Evolutionary conservation across 768 basidiomycete species (phyloP), one percentile per base, ranked within the genome.

Genomic region (Botryobasidium botryosum): DNA sequence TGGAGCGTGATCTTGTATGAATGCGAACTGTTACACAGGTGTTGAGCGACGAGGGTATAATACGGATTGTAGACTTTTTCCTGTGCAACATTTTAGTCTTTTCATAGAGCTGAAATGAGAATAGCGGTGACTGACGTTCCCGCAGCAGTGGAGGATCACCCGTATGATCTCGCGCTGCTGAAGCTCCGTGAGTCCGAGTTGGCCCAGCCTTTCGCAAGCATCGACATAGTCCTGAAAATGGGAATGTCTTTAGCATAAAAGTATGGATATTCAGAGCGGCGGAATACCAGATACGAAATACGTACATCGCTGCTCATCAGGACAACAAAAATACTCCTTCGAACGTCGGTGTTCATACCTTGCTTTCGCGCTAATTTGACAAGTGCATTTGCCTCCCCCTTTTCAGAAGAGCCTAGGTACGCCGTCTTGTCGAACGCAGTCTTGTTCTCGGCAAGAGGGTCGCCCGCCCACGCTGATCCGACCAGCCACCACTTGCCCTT

Each of bases 401-500:
- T 24, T 39, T 21, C 12, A 12, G 23, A 12, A 12, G 37, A 39
- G n/a, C n/a, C n/a, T n/a, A n/a, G n/a, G n/a, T n/a, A n/a, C 37
- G 21, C 17, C 17, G 32, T 33, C 32, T 33, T 33, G 8, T 24
- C 13, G 42, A 27, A 48, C 40, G 25, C 29, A 25, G 20, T 48
- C 20, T 44, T 21, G n/a, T 47, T 53, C 13, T 96, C 91, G 17
- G 78, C 68, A 3, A 96, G 70, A 6, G 94, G 91, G 54, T 96
- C 78, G 2, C 91, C 91, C 26, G 72, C 71, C 92, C 92, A 99
- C 0, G 85, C 92, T 1, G 92, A 87, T 15, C 92, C 94, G 28
- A 96, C 85, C 2, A 96, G 69, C 92, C 94, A 97, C 94, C 94
- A 97, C 64, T 94, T 94, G 4, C 91, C 94, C 56, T 77, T 83